A percentile compares a stretch with the other conserved stretches of the same genome.
Conservation (phyloP, 257 asterid species). For the Lantana camara region DNA sequence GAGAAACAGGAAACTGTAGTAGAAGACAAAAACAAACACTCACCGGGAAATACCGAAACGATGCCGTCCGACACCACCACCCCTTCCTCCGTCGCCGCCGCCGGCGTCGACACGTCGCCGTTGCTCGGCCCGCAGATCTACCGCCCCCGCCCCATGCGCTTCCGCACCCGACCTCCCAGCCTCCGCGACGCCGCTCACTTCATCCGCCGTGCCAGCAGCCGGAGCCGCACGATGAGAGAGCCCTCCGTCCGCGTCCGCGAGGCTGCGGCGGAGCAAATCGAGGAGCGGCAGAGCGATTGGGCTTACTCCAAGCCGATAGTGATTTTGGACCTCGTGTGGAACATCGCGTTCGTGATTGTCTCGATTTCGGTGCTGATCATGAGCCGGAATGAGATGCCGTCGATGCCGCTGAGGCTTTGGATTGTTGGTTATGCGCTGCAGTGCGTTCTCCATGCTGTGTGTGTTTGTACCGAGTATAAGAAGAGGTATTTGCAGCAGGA, state of each 20-base stretch:
- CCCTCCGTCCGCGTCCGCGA: constrained; percentile 59
- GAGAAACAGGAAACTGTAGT: constrained; percentile 4
- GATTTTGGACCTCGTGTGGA: constrained; percentile 79
- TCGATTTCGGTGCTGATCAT: constrained; percentile 47
- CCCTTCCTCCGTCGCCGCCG: constrained; percentile 25
- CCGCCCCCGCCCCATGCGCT: constrained; percentile 49
- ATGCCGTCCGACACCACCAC: constrained; percentile 36
- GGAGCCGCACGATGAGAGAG: constrained; percentile 58
- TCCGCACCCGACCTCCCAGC: constrained; percentile 60
- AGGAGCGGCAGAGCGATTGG: constrained; percentile 92
- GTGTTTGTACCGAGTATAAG: constrained; percentile 64
- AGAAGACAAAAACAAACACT: neutral
- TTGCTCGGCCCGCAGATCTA: constrained; percentile 56
- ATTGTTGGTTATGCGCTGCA: constrained; percentile 50
- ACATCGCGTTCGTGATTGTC: constrained; percentile 63
- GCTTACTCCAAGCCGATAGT: constrained; percentile 89
- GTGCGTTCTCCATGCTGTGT: constrained; percentile 53
- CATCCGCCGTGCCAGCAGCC: constrained; percentile 53
- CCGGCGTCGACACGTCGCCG: constrained; percentile 59
- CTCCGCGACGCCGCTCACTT: constrained; percentile 57
- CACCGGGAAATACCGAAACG: constrained; percentile 22
- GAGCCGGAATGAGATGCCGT: constrained; percentile 47
- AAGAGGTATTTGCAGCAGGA: constrained; percentile 48
- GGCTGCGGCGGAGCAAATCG: constrained; percentile 64
- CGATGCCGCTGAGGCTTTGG: constrained; percentile 66